These are phyloP conservation scores for Begonia peltatifolia DNA, from an alignment of 306 rosid genomes.

Conservation along the genomic window DNA sequence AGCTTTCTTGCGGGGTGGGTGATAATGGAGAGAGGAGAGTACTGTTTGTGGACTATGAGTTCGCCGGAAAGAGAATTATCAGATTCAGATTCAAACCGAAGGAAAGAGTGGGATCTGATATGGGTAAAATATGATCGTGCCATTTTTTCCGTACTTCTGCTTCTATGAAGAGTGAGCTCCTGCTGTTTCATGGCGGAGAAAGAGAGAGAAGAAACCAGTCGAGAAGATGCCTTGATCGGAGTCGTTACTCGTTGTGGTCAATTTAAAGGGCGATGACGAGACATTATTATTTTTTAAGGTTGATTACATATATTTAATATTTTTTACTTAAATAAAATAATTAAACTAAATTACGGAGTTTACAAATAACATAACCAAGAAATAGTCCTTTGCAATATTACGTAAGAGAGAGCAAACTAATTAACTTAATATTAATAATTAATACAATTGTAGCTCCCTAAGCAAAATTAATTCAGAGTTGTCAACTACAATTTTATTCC, in stretches of 20 bases:
- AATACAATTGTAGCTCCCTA: too few species aligned
- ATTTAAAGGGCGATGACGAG: too few species aligned
- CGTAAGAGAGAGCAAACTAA: too few species aligned
- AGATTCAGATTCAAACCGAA: neutral
- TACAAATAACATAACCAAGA: too few species aligned
- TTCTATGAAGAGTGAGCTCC: neutral
- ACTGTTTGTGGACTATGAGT: constrained; percentile 21
- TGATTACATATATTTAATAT: too few species aligned
- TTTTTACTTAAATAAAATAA: too few species aligned
- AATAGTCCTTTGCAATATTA: too few species aligned
- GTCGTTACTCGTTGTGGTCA: neutral
- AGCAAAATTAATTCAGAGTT: too few species aligned
- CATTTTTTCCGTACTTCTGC: neutral
- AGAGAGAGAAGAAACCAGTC: neutral
- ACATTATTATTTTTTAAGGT: too few species aligned
- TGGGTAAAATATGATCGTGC: neutral
- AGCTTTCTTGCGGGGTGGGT: constrained; percentile 15
- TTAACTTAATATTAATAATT: too few species aligned
- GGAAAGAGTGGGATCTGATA: neutral
- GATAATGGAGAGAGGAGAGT: constrained; percentile 16
- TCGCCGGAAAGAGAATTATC: constrained; percentile 17
- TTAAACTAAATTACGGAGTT: too few species aligned
- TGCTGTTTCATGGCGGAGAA: neutral
- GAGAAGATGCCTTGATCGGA: constrained; percentile 3
- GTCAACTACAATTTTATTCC: too few species aligned